Conservation (phyloP, 495 filamentous ascomycete genomes). For the Podospora bellae-mahoneyi region DNA sequence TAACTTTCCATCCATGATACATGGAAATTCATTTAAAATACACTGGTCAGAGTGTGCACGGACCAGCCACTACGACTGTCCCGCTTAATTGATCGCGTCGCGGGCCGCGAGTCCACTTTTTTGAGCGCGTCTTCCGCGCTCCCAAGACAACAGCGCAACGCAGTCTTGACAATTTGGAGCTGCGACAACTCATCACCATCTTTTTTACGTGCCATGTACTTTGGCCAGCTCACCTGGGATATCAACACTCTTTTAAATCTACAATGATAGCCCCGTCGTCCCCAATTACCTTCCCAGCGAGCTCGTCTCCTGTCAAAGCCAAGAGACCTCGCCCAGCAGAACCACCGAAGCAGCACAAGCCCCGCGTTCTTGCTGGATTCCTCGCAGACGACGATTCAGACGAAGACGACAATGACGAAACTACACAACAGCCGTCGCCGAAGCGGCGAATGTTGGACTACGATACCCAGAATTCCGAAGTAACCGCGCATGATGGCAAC, state of each 20-base stretch:
- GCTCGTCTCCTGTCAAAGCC: slow-evolving; percentile 46
- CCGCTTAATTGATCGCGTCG: slow-evolving; percentile 14
- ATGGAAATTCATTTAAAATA: neutral
- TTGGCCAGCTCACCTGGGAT: neutral
- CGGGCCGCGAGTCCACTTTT: slow-evolving; percentile 13
- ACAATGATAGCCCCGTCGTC: slow-evolving; percentile 54
- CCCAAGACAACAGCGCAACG: neutral
- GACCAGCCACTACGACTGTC: neutral
- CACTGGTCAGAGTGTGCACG: neutral
- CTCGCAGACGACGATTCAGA: slow-evolving; percentile 45
- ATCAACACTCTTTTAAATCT: neutral
- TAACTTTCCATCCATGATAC: neutral
- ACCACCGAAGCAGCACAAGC: slow-evolving; percentile 21
- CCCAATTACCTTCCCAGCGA: slow-evolving; percentile 55
- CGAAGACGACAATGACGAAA: slow-evolving; percentile 30
- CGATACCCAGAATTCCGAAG: slow-evolving; percentile 12
- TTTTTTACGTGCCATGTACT: neutral
- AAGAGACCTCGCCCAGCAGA: slow-evolving; percentile 38
- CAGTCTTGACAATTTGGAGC: neutral
- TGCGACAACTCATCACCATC: neutral
- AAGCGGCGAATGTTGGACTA: slow-evolving; percentile 37
- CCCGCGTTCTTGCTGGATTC: slow-evolving; percentile 41
- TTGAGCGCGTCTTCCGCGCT: slow-evolving; percentile 9
- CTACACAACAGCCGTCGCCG: slow-evolving; percentile 32
- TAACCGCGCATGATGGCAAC: neutral